These are phyloP conservation scores for Boletus coffeatus DNA, from an alignment of 1,284 basidiomycete genomes.

Conservation along the genomic window DNA sequence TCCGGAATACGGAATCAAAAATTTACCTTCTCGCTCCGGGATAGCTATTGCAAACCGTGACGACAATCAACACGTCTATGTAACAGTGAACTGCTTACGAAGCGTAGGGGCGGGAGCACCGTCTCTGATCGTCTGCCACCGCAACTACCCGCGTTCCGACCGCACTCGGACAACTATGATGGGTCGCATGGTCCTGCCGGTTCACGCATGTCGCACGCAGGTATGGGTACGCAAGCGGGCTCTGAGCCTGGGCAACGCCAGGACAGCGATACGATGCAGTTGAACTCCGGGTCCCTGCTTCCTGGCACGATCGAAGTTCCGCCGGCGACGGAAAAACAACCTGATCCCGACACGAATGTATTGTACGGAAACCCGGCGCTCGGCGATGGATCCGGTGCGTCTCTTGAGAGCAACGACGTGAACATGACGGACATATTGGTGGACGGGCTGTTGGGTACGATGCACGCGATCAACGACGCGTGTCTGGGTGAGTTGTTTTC, in stretches of 20 bases:
- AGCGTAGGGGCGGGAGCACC: conserved; percentile 55
- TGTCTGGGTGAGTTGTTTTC: conserved; percentile 55
- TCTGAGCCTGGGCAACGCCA: conserved; percentile 9
- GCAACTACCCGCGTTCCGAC: conserved; percentile 19
- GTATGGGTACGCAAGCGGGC: conserved; percentile 5
- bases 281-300: conserved; percentile 6
- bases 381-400: neutral
- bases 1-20: conserved; percentile 28
- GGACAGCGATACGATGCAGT: conserved; percentile 18
- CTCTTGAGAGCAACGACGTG: conserved; percentile 33
- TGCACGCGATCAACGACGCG: conserved; percentile 63
- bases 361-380: conserved; percentile 27
- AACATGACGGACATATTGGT: conserved; percentile 34
- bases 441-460: conserved; percentile 62
- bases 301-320: neutral
- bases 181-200: conserved; percentile 9
- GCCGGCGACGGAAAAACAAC: neutral
- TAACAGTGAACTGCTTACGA: conserved; percentile 52
- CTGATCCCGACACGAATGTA: conserved; percentile 32
- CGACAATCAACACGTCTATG: neutral
- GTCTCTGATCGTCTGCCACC: conserved; percentile 22
- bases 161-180: conserved; percentile 6
- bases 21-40: conserved; percentile 24
- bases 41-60: conserved; percentile 19
- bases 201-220: neutral